phyloP scores from a whole-genome alignment of 257 asterid species.

The Rhazya stricta region DNA sequence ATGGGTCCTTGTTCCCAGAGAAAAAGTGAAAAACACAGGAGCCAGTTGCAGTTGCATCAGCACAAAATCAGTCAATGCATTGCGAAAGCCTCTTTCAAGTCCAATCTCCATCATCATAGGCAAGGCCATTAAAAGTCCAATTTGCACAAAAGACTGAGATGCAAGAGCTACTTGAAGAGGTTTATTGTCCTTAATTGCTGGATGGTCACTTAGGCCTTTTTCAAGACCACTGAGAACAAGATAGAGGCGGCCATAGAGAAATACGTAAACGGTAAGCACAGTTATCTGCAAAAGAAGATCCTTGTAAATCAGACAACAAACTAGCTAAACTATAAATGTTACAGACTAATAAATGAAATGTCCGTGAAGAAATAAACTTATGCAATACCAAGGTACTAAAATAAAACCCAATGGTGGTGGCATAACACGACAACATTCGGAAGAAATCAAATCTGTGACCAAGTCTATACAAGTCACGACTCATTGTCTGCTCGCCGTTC shows the following conservation, averaged over 20 bases:
- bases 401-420: conserved; percentile 91
- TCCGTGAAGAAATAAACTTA: conserved; percentile 12
- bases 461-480: conserved; percentile 91
- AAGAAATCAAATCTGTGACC: conserved; percentile 98
- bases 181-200: conserved; percentile 77
- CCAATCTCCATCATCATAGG: conserved; percentile 99
- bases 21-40: conserved; percentile 83
- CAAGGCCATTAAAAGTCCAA: conserved; percentile 87
- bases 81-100: conserved; percentile 84
- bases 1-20: conserved; percentile 91
- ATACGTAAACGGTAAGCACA: conserved; percentile 73
- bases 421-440: conserved; percentile 89
- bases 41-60: conserved; percentile 94
- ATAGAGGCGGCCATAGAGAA: conserved; percentile 91
- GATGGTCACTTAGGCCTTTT: conserved; percentile 55
- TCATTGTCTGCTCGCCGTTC: conserved; percentile 91
- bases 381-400: conserved; percentile 71
- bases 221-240: conserved; percentile 93
- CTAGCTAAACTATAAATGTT: neutral
- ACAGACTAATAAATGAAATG: neutral
- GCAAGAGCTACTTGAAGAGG: conserved; percentile 99
- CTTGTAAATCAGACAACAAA: conserved; percentile 18
- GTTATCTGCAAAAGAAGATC: conserved; percentile 58
- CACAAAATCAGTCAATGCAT: conserved; percentile 78
- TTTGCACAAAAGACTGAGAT: conserved; percentile 89